A percentile compares a stretch with the other conserved stretches of the same genome.
These are phyloP conservation scores for Gymnopus androsaceus DNA, from an alignment of 1,284 basidiomycete genomes.

Conservation along the genomic window DNA sequence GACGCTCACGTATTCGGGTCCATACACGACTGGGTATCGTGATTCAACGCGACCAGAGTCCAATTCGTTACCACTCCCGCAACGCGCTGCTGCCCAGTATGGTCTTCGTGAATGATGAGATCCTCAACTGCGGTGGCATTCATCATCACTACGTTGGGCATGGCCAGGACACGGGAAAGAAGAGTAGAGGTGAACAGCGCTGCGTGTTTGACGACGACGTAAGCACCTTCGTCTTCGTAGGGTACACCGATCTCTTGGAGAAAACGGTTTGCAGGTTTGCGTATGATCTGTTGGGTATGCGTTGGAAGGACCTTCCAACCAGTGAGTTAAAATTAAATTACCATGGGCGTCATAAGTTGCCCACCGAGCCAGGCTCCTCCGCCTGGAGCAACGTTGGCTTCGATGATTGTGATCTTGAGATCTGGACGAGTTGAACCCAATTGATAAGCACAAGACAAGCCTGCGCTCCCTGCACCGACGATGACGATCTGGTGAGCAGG, in stretches of 20 bases:
- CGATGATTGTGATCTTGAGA: constrained; percentile 79
- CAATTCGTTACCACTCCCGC: constrained; percentile 88
- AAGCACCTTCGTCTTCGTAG: constrained; percentile 81
- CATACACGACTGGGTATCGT: constrained; percentile 85
- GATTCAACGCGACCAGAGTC: constrained; percentile 81
- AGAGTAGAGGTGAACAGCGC: constrained; percentile 83
- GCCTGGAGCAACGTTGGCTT: constrained; percentile 83
- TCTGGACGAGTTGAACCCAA: constrained; percentile 72
- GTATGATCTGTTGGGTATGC: constrained; percentile 55
- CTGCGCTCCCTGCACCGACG: constrained; percentile 80
- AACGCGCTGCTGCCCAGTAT: constrained; percentile 63
- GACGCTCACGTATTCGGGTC: constrained; percentile 84
- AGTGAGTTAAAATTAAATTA: constrained; percentile 23
- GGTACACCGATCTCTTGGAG: constrained; percentile 73
- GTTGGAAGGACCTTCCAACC: not conserved
- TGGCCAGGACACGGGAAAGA: constrained; percentile 70
- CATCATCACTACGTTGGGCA: constrained; percentile 76
- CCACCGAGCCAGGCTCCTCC: constrained; percentile 82
- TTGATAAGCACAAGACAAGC: constrained; percentile 78
- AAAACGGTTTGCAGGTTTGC: constrained; percentile 81
- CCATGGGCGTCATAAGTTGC: constrained; percentile 86
- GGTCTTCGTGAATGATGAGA: constrained; percentile 68
- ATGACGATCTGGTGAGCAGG: constrained; percentile 36
- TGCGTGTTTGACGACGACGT: constrained; percentile 81
- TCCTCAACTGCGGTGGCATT: constrained; percentile 82